Conservation (phyloP, 768 basidiomycete species). For the Imleria badia region DNA sequence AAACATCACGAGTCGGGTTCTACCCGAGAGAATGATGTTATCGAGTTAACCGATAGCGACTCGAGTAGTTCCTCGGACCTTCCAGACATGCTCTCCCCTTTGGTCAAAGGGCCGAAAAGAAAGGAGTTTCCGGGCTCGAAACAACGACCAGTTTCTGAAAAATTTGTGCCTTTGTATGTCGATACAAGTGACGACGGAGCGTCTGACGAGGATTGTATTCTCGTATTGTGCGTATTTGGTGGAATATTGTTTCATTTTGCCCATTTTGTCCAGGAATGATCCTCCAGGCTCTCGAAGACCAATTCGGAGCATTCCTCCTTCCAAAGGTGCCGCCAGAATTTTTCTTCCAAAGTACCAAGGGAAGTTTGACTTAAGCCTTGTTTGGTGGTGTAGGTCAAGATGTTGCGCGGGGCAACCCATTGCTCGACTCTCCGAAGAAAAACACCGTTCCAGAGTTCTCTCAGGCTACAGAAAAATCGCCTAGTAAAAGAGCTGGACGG, state of each 20-base stretch:
- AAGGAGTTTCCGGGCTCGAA: conserved; percentile 3
- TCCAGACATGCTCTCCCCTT: conserved; percentile 26
- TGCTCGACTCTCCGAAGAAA: conserved; percentile 15
- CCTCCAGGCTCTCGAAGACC: conserved; percentile 50
- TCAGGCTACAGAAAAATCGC: conserved; percentile 8
- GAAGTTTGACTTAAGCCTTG: neutral
- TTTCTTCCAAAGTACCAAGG: neutral
- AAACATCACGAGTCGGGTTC: neutral
- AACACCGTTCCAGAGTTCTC: neutral
- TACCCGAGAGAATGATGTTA: conserved; percentile 18
- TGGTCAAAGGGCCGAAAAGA: conserved; percentile 13
- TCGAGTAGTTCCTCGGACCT: conserved; percentile 17
- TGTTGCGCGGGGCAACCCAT: conserved; percentile 1
- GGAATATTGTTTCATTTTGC: neutral
- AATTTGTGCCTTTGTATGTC: conserved; percentile 24
- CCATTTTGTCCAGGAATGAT: conserved; percentile 39
- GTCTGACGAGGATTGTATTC: conserved; percentile 38
- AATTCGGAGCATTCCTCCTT: conserved; percentile 23
- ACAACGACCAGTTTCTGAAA: neutral
- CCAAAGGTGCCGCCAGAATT: neutral
- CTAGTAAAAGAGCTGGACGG: conserved; percentile 25
- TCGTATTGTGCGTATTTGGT: conserved; percentile 35
- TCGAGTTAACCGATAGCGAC: conserved; percentile 33
- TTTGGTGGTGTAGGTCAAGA: conserved; percentile 5
- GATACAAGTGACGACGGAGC: conserved; percentile 34